Percentiles rank a stretch among this genome's conserved stretches.
phyloP scores from a whole-genome alignment of 2,329 filamentous ascomycete species.

The Aureobasidium sp. region DNA sequence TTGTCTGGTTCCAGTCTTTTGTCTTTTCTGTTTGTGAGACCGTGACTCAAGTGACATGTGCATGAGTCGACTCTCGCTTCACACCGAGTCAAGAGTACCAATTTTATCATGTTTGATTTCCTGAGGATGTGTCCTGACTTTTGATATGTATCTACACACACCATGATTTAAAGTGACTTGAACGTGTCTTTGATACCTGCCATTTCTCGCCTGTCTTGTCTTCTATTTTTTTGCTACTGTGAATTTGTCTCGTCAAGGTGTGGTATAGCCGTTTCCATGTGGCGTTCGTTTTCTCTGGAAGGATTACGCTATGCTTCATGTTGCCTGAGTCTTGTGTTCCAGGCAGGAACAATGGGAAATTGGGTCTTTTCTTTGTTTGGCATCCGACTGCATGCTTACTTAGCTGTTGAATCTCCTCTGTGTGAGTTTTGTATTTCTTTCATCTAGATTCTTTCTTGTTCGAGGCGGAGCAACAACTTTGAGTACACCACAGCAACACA shows the following conservation, averaged over 20 bases:
- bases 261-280: neutral
- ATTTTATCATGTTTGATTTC: neutral
- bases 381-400: neutral
- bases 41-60: neutral
- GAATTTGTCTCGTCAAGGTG: neutral
- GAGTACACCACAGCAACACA: neutral
- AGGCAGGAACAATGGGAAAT: neutral
- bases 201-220: neutral
- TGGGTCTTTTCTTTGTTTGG: neutral
- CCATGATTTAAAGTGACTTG: too few species aligned
- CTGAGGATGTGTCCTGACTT: neutral
- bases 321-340: neutral
- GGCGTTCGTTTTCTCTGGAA: neutral
- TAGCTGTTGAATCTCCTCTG: neutral
- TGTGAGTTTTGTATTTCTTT: neutral
- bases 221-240: neutral
- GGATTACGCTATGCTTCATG: neutral
- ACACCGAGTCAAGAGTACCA: neutral
- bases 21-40: neutral
- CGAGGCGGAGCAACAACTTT: neutral
- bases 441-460: neutral
- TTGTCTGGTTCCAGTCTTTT: neutral
- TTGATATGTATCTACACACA: neutral
- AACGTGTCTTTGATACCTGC: neutral
- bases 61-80: neutral